These are phyloP conservation scores for Pichia norvegensis DNA, from an alignment of 1,139 yeast species.

Conservation along the genomic window DNA sequence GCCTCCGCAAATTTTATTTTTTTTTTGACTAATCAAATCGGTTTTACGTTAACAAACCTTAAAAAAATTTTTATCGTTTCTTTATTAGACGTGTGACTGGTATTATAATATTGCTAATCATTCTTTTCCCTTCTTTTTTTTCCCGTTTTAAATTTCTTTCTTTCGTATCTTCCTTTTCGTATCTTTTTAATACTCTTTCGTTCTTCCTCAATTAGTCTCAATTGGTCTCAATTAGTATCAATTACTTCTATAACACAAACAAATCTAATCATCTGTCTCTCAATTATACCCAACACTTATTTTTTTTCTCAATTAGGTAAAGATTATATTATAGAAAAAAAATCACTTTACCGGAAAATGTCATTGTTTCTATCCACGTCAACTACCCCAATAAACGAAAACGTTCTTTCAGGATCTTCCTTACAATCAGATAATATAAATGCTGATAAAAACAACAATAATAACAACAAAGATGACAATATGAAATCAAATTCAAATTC, in stretches of 20 bases:
- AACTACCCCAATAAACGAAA: constrained; percentile 13
- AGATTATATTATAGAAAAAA: too few relatives aligned
- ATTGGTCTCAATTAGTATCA: constrained; percentile 10
- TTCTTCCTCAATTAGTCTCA: background rate
- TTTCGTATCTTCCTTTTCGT: background rate
- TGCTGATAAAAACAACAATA: background rate
- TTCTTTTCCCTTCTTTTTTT: background rate
- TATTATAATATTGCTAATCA: background rate
- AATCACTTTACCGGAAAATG: too few relatives aligned
- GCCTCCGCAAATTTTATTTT: background rate
- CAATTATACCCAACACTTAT: constrained; percentile 1
- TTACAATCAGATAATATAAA: background rate
- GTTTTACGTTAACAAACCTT: background rate
- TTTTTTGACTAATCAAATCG: background rate
- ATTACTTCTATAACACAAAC: too few relatives aligned
- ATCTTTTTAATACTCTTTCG: background rate
- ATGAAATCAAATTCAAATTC: background rate
- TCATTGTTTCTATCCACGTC: constrained; percentile 9
- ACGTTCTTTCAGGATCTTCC: background rate
- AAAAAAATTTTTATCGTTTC: constrained; percentile 1
- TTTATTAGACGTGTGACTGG: background rate
- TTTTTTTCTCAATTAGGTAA: background rate
- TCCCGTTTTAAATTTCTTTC: background rate
- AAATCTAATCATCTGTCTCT: too few relatives aligned
- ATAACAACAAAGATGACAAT: background rate